A percentile compares a stretch with the other conserved stretches of the same genome.
phyloP scores from a whole-genome alignment of 352 stramenopile species.

The Pythium rishiriense region DNA sequence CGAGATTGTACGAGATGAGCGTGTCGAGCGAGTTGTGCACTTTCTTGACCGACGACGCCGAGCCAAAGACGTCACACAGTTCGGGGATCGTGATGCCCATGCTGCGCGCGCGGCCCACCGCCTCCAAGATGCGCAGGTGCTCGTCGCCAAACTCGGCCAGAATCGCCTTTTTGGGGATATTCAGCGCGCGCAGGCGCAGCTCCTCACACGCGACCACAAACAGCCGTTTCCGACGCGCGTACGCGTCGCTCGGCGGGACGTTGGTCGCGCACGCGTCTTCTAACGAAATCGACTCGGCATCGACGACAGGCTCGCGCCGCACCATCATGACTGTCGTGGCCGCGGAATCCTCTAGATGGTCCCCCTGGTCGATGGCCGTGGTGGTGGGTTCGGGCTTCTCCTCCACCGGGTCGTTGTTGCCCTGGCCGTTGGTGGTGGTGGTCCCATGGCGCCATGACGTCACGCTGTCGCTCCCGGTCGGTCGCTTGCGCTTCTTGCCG shows the following conservation, averaged over 20 bases:
- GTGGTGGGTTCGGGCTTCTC: neutral
- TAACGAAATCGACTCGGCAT: conserved; percentile 17
- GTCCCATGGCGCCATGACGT: neutral
- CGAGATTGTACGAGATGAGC: conserved; percentile 72
- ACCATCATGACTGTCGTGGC: neutral
- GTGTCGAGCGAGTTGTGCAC: conserved; percentile 78
- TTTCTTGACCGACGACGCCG: conserved; percentile 55
- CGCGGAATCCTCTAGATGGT: neutral
- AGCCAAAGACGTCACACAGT: conserved; percentile 35
- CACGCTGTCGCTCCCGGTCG: conserved; percentile 7
- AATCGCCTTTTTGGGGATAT: conserved; percentile 62
- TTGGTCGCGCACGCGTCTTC: conserved; percentile 13
- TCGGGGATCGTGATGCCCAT: conserved; percentile 58
- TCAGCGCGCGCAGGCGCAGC: conserved; percentile 67
- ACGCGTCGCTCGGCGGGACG: neutral
- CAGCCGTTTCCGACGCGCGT: conserved; percentile 17
- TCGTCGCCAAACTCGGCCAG: conserved; percentile 59
- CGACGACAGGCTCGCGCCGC: conserved; percentile 12
- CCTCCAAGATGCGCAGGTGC: conserved; percentile 67
- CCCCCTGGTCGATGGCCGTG: neutral
- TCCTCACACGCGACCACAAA: conserved; percentile 62
- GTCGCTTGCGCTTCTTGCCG: conserved; percentile 64
- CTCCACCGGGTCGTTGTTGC: neutral
- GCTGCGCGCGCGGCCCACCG: conserved; percentile 48
- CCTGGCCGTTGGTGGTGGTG: neutral